phyloP scores from a whole-genome alignment of 495 filamentous ascomycete genomes.

The Thermothielavioides terrestris region DNA sequence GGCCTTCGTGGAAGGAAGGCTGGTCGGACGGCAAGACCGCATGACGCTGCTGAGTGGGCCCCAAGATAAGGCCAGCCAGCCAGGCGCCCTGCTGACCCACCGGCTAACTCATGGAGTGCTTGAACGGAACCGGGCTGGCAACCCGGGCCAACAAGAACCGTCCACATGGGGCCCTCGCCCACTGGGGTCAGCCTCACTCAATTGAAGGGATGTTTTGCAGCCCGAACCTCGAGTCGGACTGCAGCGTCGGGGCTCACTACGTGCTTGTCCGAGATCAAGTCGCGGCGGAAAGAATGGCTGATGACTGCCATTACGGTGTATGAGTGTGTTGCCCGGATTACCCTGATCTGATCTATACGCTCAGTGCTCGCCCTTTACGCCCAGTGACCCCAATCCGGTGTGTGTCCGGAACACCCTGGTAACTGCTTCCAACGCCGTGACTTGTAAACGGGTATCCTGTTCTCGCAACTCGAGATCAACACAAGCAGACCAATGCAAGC shows the following conservation, averaged over 20 bases:
- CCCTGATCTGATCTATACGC: too few relatives aligned
- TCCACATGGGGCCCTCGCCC: not conserved
- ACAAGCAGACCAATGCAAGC: too few relatives aligned
- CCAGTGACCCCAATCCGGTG: too few relatives aligned
- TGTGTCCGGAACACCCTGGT: too few relatives aligned
- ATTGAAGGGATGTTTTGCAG: too few relatives aligned
- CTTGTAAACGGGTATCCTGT: constrained; percentile 5
- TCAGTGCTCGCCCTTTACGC: too few relatives aligned
- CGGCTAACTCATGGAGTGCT: not conserved
- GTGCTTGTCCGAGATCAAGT: not conserved
- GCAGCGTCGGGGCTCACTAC: too few relatives aligned
- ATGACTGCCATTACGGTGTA: too few relatives aligned
- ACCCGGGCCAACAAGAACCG: not conserved
- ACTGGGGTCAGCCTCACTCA: too few relatives aligned
- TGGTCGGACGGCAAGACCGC: not conserved
- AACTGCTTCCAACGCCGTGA: not conserved
- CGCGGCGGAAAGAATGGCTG: too few relatives aligned
- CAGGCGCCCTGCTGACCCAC: constrained; percentile 4
- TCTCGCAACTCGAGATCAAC: not conserved
- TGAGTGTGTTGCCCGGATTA: too few relatives aligned
- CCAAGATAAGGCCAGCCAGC: not conserved
- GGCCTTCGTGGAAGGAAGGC: not conserved
- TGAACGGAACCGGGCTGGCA: not conserved
- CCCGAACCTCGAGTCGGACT: too few relatives aligned
- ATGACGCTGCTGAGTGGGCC: constrained; percentile 1